Conservation (phyloP, 495 filamentous ascomycete genomes). For the Talaromyces borbonicus region DNA sequence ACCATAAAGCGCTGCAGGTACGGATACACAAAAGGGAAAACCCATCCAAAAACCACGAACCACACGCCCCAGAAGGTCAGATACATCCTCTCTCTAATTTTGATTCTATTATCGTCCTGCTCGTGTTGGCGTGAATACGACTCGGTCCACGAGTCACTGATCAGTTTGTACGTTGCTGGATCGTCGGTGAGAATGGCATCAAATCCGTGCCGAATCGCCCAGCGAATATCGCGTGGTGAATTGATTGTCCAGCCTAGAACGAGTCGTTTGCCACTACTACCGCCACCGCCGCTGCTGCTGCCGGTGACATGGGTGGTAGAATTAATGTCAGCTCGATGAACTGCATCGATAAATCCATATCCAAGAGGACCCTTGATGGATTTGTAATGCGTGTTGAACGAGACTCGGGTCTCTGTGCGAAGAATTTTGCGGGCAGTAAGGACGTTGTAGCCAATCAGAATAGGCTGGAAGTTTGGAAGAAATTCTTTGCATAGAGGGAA, state of each 20-base stretch:
- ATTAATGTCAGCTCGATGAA: no score
- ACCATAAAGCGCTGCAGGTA: constrained; percentile 1
- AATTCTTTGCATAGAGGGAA: constrained; percentile 46
- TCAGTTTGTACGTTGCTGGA: constrained; percentile 34
- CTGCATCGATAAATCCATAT: constrained; percentile 51
- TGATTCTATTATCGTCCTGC: not conserved
- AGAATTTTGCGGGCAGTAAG: constrained; percentile 62
- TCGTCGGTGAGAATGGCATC: constrained; percentile 53
- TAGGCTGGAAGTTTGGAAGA: constrained; percentile 57
- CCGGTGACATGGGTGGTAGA: no score
- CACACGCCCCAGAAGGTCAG: not conserved
- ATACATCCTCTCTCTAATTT: not conserved
- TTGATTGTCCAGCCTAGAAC: constrained; percentile 85
- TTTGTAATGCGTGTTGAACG: constrained; percentile 65
- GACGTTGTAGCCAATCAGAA: constrained; percentile 63
- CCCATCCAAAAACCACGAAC: not conserved
- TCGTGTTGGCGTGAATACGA: not conserved
- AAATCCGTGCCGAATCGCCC: constrained; percentile 45
- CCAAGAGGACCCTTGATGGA: constrained; percentile 57
- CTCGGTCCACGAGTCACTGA: constrained; percentile 26
- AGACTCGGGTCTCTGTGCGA: constrained; percentile 39
- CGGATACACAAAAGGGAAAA: not conserved
- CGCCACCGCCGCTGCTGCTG: no score
- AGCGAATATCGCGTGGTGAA: constrained; percentile 60
- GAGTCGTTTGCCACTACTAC: no score